Percentiles rank a stretch among this genome's conserved stretches.
Evolutionary conservation across 371 early-diverging fungal genomes (phyloP).

Genomic region (Lichtheimia ramosa): DNA sequence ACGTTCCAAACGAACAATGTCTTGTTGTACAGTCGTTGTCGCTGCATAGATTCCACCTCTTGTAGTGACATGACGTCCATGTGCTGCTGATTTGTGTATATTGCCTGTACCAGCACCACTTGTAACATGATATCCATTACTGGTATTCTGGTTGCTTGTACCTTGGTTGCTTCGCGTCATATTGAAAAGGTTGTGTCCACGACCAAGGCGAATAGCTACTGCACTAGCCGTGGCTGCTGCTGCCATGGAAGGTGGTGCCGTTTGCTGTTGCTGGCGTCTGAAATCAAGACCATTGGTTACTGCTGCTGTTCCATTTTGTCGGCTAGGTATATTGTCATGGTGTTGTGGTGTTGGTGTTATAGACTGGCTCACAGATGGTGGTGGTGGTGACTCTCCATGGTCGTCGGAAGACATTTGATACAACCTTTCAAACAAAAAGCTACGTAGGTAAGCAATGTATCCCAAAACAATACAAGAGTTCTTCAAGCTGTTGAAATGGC

Average conservation of each 20-base stretch:
- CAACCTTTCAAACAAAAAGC: no score
- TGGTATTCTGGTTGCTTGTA: neutral
- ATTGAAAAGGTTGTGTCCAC: slow-evolving; percentile 4
- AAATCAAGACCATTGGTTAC: no score
- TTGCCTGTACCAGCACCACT: neutral
- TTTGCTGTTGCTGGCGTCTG: neutral
- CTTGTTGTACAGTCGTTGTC: slow-evolving; percentile 46
- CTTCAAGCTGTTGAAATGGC: no score
- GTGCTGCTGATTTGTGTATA: neutral
- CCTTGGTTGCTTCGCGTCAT: neutral
- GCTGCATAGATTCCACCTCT: slow-evolving; percentile 28
- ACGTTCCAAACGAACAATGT: slow-evolving; percentile 44
- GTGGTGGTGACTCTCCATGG: slow-evolving; percentile 4
- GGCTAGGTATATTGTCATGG: slow-evolving; percentile 1
- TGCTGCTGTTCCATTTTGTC: slow-evolving; percentile 2
- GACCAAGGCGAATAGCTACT: slow-evolving; percentile 11
- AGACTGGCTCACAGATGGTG: slow-evolving; percentile 4
- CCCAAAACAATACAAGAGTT: no score
- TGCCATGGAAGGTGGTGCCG: slow-evolving; percentile 9
- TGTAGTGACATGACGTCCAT: slow-evolving; percentile 3
- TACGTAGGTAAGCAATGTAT: no score
- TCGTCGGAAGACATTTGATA: neutral
- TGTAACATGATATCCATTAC: neutral
- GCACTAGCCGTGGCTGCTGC: slow-evolving; percentile 9
- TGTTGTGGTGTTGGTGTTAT: slow-evolving; percentile 5